Conservation (phyloP, 495 filamentous ascomycete genomes). For the Chaetomium tenue region DNA sequence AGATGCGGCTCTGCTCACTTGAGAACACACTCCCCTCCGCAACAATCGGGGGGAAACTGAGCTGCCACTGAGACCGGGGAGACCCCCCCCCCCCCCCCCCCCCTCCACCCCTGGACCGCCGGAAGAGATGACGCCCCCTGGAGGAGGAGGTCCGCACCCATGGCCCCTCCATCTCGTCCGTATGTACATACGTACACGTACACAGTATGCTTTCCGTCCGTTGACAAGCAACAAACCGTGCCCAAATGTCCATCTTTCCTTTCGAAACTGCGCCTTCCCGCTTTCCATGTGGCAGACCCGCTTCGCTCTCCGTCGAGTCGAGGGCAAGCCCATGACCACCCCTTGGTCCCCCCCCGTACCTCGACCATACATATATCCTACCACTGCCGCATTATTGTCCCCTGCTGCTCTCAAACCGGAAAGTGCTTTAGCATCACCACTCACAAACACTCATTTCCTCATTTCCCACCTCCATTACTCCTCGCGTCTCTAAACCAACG, state of each 20-base stretch:
- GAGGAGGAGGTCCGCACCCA: neutral
- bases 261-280: conserved; percentile 1
- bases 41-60: neutral
- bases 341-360: neutral
- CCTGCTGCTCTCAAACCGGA: neutral
- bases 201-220: neutral
- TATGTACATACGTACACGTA: neutral
- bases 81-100: neutral
- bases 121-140: neutral
- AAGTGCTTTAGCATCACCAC: neutral
- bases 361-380: conserved; percentile 12
- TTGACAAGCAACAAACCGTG: neutral
- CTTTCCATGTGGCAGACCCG: conserved; percentile 14
- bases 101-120: neutral
- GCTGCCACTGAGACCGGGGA: neutral
- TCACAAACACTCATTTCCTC: neutral
- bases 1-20: conserved; percentile 3
- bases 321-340: neutral
- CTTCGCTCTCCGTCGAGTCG: neutral
- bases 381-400: conserved; percentile 10
- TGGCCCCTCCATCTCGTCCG: neutral
- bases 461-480: neutral
- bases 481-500: neutral
- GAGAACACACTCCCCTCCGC: neutral
- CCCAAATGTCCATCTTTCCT: neutral